Evolutionary conservation across 768 basidiomycete species (phyloP).

Genomic region (Psilocybe sp.): DNA sequence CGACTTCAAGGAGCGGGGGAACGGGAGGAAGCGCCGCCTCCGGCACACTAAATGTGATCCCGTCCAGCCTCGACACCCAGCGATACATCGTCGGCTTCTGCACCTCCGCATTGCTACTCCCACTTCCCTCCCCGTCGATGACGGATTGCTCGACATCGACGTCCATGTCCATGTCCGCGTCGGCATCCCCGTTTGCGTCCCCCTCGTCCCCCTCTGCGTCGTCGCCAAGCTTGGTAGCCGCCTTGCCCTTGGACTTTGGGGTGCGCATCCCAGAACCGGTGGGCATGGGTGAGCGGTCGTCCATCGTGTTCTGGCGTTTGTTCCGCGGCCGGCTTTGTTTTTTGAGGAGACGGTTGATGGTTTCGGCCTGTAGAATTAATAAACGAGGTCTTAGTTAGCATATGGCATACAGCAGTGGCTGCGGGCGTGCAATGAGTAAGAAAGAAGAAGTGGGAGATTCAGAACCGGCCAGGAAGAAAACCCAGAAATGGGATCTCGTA

Average conservation of each 20-base stretch:
- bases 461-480: too few relatives aligned
- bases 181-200: conserved; percentile 34
- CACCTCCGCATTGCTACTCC: conserved; percentile 25
- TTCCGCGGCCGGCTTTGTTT: conserved; percentile 73
- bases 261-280: conserved; percentile 17
- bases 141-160: conserved; percentile 8
- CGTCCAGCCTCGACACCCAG: conserved; percentile 67
- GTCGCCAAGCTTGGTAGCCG: conserved; percentile 22
- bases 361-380: conserved; percentile 68
- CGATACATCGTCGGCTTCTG: conserved; percentile 60
- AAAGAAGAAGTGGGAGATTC: too few relatives aligned
- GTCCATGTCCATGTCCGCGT: conserved; percentile 29
- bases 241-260: conserved; percentile 9
- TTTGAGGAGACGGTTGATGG: conserved; percentile 85
- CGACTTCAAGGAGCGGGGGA: too few relatives aligned
- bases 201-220: conserved; percentile 45
- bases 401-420: too few relatives aligned
- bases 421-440: too few relatives aligned
- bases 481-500: too few relatives aligned
- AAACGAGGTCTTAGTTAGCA: too few relatives aligned
- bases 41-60: conserved; percentile 56
- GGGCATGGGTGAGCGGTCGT: conserved; percentile 38
- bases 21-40: conserved; percentile 11
- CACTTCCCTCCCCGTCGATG: too few relatives aligned
- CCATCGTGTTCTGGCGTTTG: conserved; percentile 54